phyloP scores from a whole-genome alignment of 345 rosid genomes.

The Stellera chamaejasme region DNA sequence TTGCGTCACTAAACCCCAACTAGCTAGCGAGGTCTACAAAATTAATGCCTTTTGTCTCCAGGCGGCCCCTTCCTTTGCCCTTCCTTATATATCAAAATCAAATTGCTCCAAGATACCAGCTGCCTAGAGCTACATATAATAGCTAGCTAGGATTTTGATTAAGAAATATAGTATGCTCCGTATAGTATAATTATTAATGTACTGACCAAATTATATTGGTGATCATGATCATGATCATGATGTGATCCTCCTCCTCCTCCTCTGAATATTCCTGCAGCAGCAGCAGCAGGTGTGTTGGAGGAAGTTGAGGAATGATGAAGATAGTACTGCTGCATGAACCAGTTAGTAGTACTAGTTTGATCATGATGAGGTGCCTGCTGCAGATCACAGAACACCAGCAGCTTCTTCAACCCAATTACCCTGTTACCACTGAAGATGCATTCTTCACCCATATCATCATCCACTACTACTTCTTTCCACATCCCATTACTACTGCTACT shows the following conservation, averaged over 20 bases:
- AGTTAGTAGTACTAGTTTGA: conserved; percentile 23
- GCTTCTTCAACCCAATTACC: conserved; percentile 27
- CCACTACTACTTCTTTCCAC: conserved; percentile 24
- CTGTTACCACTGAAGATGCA: conserved; percentile 13
- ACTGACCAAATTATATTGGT: no score
- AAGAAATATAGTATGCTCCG: no score
- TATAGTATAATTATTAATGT: no score
- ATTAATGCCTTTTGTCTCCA: no score
- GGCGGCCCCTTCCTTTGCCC: no score
- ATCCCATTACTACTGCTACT: conserved; percentile 22
- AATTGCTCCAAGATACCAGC: no score
- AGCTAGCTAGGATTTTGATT: no score
- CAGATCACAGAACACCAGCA: conserved; percentile 18
- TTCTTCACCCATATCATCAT: conserved; percentile 11
- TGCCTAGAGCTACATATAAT: no score
- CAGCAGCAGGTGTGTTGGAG: neutral
- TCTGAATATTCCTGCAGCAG: neutral
- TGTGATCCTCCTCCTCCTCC: conserved; percentile 3
- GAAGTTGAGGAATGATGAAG: conserved; percentile 4
- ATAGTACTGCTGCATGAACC: conserved; percentile 40
- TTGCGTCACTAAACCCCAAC: no score
- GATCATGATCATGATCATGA: no score
- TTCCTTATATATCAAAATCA: no score
- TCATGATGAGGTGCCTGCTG: conserved; percentile 4
- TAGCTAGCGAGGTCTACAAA: no score